Percentiles rank a stretch among this genome's conserved stretches.
These are phyloP conservation scores for Cryptococcus maquisensis DNA, from an alignment of 1,284 basidiomycete species.

Conservation along the genomic window DNA sequence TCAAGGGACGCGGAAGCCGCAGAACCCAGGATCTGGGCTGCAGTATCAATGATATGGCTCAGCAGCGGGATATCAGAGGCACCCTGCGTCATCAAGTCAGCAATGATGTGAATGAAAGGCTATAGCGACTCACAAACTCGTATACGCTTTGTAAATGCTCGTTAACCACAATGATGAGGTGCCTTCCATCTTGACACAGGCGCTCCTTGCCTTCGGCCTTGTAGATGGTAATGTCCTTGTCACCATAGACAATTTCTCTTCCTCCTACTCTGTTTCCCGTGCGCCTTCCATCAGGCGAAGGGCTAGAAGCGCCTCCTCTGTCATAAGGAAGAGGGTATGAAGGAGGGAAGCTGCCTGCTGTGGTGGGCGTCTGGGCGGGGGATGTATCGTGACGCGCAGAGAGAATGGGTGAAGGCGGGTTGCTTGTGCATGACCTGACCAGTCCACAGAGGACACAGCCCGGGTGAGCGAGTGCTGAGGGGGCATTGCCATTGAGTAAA, in stretches of 20 bases:
- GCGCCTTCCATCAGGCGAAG: background rate
- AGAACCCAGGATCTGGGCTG: conserved; percentile 19
- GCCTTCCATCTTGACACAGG: conserved; percentile 34
- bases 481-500: background rate
- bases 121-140: conserved; percentile 34
- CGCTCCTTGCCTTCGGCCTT: conserved; percentile 37
- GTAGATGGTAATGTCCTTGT: conserved; percentile 37
- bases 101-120: background rate
- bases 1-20: background rate
- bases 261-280: conserved; percentile 17
- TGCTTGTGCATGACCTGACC: conserved; percentile 13
- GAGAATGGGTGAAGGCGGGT: conserved; percentile 6
- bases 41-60: conserved; percentile 34
- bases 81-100: conserved; percentile 22
- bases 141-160: conserved; percentile 43
- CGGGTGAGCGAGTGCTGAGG: conserved; percentile 10
- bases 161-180: conserved; percentile 43
- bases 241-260: conserved; percentile 34
- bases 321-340: conserved; percentile 6
- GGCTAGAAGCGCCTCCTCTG: background rate
- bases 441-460: conserved; percentile 35
- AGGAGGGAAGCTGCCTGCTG: background rate
- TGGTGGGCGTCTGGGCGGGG: background rate
- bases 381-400: background rate
- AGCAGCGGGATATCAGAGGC: conserved; percentile 41